Percentiles rank a stretch among this genome's conserved stretches.
phyloP scores from a whole-genome alignment of 805 yeast species.

The Yamadazyma ubonensis region DNA sequence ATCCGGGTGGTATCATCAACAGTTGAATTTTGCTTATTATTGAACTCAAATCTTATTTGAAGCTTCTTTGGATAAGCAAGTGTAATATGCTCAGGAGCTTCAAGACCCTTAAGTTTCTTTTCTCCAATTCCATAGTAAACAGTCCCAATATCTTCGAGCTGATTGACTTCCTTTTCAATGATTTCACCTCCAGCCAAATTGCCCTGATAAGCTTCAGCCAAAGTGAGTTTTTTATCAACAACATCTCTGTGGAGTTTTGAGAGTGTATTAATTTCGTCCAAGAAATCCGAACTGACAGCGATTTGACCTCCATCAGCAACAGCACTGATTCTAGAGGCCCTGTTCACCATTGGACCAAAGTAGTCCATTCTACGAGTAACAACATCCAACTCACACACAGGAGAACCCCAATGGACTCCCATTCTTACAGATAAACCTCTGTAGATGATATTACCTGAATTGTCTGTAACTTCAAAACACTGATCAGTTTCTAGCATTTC shows the following conservation, averaged over 20 bases:
- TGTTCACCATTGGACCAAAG: slow-evolving; percentile 97
- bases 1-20: slow-evolving; percentile 32
- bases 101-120: slow-evolving; percentile 87
- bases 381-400: slow-evolving; percentile 93
- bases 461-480: slow-evolving; percentile 76
- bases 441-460: slow-evolving; percentile 58
- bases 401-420: slow-evolving; percentile 99
- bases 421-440: slow-evolving; percentile 92
- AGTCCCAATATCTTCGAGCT: slow-evolving; percentile 70
- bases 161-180: slow-evolving; percentile 62
- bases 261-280: slow-evolving; percentile 65
- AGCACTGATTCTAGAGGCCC: slow-evolving; percentile 89
- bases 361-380: slow-evolving; percentile 98
- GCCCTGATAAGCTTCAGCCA: slow-evolving; percentile 47
- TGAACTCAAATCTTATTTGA: slow-evolving; percentile 54
- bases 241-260: slow-evolving; percentile 48
- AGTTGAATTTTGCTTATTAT: slow-evolving; percentile 26
- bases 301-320: slow-evolving; percentile 99
- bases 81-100: slow-evolving; percentile 85
- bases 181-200: slow-evolving; percentile 49
- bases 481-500: slow-evolving; percentile 84
- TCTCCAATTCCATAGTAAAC: slow-evolving; percentile 72
- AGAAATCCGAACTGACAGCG: slow-evolving; percentile 78
- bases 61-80: slow-evolving; percentile 70
- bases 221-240: slow-evolving; percentile 19